Percentiles rank a stretch among this genome's conserved stretches.
phyloP scores from a whole-genome alignment of 257 asterid genomes.

The Penstemon newberryi region DNA sequence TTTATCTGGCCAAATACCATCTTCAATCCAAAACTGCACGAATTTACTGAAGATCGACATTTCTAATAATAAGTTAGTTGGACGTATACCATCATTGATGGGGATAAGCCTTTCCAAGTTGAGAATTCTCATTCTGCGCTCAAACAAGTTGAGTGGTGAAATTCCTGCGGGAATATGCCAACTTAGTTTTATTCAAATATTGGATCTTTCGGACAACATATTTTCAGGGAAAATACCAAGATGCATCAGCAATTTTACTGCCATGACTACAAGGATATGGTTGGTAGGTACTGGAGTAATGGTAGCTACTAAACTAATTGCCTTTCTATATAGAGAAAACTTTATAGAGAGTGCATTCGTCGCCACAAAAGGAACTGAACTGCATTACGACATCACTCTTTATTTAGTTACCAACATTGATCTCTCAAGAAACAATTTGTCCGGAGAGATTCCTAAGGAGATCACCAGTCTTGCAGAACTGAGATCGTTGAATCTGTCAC shows the following conservation, averaged over 20 bases:
- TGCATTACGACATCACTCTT: slow-evolving; percentile 11
- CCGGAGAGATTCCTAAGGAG: slow-evolving; percentile 27
- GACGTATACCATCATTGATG: slow-evolving; percentile 26
- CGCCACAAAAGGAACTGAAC: slow-evolving; percentile 20
- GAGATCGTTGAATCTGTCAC: slow-evolving; percentile 25
- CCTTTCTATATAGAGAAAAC: not conserved
- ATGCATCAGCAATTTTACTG: slow-evolving; percentile 27
- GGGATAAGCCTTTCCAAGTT: slow-evolving; percentile 7
- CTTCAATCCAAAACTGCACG: slow-evolving; percentile 28
- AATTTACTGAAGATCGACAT: slow-evolving; percentile 22
- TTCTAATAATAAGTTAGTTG: slow-evolving; percentile 16
- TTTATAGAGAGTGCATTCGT: slow-evolving; percentile 17
- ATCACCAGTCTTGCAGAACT: slow-evolving; percentile 21
- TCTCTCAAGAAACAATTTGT: slow-evolving; percentile 29
- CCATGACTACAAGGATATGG: slow-evolving; percentile 25
- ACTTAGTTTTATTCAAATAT: slow-evolving; percentile 21
- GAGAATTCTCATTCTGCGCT: no score
- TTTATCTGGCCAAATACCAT: slow-evolving; percentile 27
- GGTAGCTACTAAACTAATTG: no score
- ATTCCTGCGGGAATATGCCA: slow-evolving; percentile 24
- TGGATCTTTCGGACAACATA: slow-evolving; percentile 22
- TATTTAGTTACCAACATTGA: slow-evolving; percentile 22
- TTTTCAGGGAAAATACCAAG: slow-evolving; percentile 19
- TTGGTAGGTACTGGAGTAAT: not conserved
- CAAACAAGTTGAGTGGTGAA: not conserved